Base-by-base conservation (phyloP, 108 stramenopile species). In the Fistulifera solaris region DNA sequence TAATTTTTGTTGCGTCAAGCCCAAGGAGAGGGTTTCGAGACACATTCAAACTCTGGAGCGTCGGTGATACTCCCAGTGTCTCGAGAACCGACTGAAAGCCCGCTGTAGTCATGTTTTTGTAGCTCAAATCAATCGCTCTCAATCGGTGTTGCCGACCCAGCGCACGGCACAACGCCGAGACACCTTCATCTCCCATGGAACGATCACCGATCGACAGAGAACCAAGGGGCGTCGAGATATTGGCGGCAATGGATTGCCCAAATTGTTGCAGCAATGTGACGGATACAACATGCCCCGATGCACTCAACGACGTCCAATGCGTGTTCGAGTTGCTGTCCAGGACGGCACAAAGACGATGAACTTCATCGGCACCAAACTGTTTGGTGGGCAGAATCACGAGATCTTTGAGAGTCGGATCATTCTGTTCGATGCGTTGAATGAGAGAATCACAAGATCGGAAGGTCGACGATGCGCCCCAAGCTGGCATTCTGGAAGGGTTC, bases 361-460 rank as follows among this genome's bases (percentile, higher is more conserved):
- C 26, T 38, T 87, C 78, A 8, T 46, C 22, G 7, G 52, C 67
- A 48, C 76, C 78, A 67, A 83, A 84, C 0, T 54, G 59, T 56
- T 88, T 88, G 52, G 71, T 71, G 10, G 87, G 78, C 21, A 88
- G 68, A 45, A 88, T 73, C 14, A 78, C 73, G 42, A 84, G 49
- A 16, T 78, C 80, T 7, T 45, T 56, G 25, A 88, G 52, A 5
- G 50, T 56, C 12, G 72, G 66, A 67, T 83, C 82, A 65, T 84
- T 82, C 5, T 67, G 42, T 53, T 84, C 83, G 6, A 84, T 70
- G 18, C 81, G 55, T 14, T 73, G 57, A 18, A 88, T 65, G 16
- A 88, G 64, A 17, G 72, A 43, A 39, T 84, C 68, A 67, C 53
- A 54, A 4, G 53, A 54, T 19, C 53, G 53, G 18, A 54, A 38